Evolutionary conservation across 2,329 filamentous ascomycete species (phyloP), one percentile per base, ranked within the genome.

Genomic region (Diaporthe destruens): DNA sequence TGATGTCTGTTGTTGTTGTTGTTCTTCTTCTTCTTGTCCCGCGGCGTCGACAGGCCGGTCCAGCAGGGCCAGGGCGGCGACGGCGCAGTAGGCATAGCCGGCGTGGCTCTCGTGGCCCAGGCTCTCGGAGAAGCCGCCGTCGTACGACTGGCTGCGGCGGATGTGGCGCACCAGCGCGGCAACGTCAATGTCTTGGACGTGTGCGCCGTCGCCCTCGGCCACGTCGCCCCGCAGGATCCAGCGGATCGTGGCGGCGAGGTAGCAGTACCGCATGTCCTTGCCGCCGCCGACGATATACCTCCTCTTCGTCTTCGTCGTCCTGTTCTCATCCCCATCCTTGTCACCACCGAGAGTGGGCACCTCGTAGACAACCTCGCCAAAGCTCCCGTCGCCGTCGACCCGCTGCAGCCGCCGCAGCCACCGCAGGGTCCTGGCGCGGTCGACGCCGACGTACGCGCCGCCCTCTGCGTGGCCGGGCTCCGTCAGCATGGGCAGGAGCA

Each of bases 31-130:
- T n/a, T 42, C 3, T 6, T 1, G 7, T 16, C 12, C 12, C 29
- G 3, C 12, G 65, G 78, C 78, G 69, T 84, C 80, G 1, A 85
- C 82, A 1, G 92, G 86, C 14, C 90, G 89, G 73, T 90, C 89
- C n/a, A 98, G 86, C 65, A 98, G 89, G 2, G 90, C 89, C 6
- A 98, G 85, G 6, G 94, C 92, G 14, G 90, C 91, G 69, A 98
- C 88, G 9, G 92, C 95, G 81, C 95, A 98, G 84, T 95, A 98
- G 12, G 94, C 95, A 81, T 97, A 96, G 25, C 96, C 96, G 76
- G 94, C 93, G 79, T 98, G 95, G 44, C 94, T 92, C 83, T 98
- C 95, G 73, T 95, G 92, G 74, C 90, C 91, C 0, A 92, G 91
- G 47, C 89, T 91, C 80, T 97, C 94, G 3, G 92, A 91, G 75